Evolutionary conservation across 1,284 basidiomycete species (phyloP), one percentile per base, ranked within the genome.

Genomic region (Irpex sp.): DNA sequence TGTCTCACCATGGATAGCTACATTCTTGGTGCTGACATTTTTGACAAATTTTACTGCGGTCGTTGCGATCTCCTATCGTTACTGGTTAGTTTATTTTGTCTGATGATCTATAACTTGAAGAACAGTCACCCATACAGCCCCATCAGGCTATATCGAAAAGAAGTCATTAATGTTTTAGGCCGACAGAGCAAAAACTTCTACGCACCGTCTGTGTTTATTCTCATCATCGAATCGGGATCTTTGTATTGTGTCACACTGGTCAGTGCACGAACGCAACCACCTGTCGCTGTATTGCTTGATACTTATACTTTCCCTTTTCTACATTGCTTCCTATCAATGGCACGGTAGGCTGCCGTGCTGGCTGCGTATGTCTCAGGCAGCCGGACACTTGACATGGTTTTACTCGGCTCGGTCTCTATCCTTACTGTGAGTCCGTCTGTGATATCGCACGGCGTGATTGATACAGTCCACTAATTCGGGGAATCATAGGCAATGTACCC

Each of bases 171-270:
- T 7, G 21, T 33, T 11, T 35, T 60, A 26, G 26, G 26, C 26
- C 26, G 26, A 26, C 26, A 26, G 26, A 26, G 26, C 26, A 26
- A 26, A 26, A 26, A 26, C 39, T 43, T 8, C 39, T 15, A 37
- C 33, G 33, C 17, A 6, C 6, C 33, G 7, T 5, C 17, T 15
- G 50, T 61, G 4, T 53, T 61, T 21, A 6, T 61, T 33, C 43
- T 61, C 51, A 21, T 55, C 19, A 33, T 61, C 33, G 60, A 61
- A 47, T 43, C 53, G 19, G 60, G 60, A n/a, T 19, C 37, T 11
- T 51, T 61, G 51, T 61, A 61, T 54, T 61, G 60, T 33, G 17
- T 53, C 11, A 61, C 53, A 6, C 36, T 35, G 50, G 60, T 61
- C 6, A 55, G 60, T 57, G 2, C 26, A 26, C 26, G 26, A 33